Evolutionary conservation across 352 stramenopile species (phyloP).

Genomic region (Peronospora belbahrii): DNA sequence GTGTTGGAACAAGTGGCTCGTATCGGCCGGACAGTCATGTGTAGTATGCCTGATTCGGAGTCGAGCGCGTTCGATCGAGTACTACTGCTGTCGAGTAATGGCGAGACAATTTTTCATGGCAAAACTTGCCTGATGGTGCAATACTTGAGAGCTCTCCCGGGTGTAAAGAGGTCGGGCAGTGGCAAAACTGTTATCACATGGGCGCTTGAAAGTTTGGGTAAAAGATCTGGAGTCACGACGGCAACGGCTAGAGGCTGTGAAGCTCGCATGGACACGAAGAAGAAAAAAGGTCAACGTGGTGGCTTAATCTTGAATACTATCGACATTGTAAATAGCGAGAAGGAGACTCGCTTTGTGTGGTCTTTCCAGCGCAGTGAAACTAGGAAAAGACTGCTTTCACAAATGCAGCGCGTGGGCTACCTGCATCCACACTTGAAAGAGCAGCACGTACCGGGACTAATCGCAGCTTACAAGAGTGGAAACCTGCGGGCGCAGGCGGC

Average conservation of each 20-base stretch:
- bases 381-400: constrained; percentile 8
- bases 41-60: constrained; percentile 11
- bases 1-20: constrained; percentile 16
- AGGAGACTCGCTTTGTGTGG: constrained; percentile 17
- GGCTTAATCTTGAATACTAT: constrained; percentile 2
- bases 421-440: constrained; percentile 8
- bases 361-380: constrained; percentile 21
- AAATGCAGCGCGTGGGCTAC: constrained; percentile 21
- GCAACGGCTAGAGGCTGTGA: constrained; percentile 3
- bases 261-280: constrained; percentile 8
- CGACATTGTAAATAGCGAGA: constrained; percentile 2
- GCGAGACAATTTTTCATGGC: constrained; percentile 20
- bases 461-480: constrained; percentile 10
- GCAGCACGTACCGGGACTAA: constrained; percentile 5
- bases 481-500: constrained; percentile 6
- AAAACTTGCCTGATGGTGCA: constrained; percentile 10
- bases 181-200: constrained; percentile 16
- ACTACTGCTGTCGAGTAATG: constrained; percentile 17
- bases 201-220: constrained; percentile 19
- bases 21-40: constrained; percentile 23
- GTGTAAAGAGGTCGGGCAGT: constrained; percentile 17
- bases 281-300: constrained; percentile 11
- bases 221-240: not conserved
- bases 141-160: constrained; percentile 16
- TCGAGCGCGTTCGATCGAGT: constrained; percentile 16